Conservation (phyloP, 1,284 basidiomycete species). For the Porogramme epimiltina region DNA sequence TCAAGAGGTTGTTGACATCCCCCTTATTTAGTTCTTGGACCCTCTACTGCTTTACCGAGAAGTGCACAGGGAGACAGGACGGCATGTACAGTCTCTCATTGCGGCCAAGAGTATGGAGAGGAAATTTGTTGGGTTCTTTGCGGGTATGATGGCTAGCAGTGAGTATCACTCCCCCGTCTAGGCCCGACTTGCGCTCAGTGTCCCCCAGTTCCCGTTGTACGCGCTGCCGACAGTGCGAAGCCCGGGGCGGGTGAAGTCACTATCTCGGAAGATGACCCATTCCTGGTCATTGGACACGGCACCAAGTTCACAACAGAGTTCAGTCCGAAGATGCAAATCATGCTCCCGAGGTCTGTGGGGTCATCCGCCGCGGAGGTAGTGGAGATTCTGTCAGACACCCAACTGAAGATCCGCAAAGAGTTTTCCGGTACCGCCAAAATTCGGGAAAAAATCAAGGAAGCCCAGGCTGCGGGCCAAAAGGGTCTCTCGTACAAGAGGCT, state of each 20-base stretch:
- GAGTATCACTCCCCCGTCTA: slow-evolving; percentile 38
- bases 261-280: slow-evolving; percentile 77
- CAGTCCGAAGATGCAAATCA: slow-evolving; percentile 81
- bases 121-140: slow-evolving; percentile 81
- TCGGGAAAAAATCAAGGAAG: slow-evolving; percentile 65
- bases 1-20: slow-evolving; percentile 2
- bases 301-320: slow-evolving; percentile 85
- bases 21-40: slow-evolving; percentile 81
- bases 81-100: slow-evolving; percentile 87
- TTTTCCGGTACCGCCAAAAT: slow-evolving; percentile 80
- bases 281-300: slow-evolving; percentile 77
- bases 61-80: slow-evolving; percentile 82
- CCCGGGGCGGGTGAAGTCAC: slow-evolving; percentile 76
- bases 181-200: slow-evolving; percentile 16
- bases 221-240: slow-evolving; percentile 89
- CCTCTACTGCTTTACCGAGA: slow-evolving; percentile 89
- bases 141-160: slow-evolving; percentile 91
- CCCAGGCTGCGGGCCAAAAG: slow-evolving; percentile 50
- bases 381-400: slow-evolving; percentile 89
- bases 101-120: slow-evolving; percentile 94
- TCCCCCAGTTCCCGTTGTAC: slow-evolving; percentile 82
- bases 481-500: slow-evolving; percentile 80
- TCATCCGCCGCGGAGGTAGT: slow-evolving; percentile 84
- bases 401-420: slow-evolving; percentile 85
- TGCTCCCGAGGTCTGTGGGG: slow-evolving; percentile 84